These are phyloP conservation scores for Oidiodendron maius DNA, from an alignment of 495 filamentous ascomycete genomes.

Conservation along the genomic window DNA sequence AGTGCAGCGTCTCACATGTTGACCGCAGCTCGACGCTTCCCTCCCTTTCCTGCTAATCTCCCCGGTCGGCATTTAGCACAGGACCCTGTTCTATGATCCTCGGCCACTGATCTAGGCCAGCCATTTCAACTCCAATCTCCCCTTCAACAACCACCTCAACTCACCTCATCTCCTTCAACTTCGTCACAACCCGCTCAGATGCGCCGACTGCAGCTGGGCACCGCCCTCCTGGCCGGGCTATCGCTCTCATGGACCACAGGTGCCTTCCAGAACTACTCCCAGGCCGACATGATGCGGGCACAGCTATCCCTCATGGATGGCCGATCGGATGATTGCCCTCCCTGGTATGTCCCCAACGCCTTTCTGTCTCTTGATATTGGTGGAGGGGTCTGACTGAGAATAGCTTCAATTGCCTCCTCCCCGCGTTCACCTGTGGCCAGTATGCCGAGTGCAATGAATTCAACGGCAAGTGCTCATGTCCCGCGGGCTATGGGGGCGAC, in stretches of 20 bases:
- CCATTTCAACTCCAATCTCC: no score
- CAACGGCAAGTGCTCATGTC: slow-evolving; percentile 88
- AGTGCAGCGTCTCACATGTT: no score
- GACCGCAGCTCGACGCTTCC: no score
- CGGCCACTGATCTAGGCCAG: no score
- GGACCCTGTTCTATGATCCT: no score
- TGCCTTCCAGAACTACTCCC: slow-evolving; percentile 34
- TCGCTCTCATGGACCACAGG: slow-evolving; percentile 34
- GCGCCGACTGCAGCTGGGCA: slow-evolving; percentile 11
- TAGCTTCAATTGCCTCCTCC: slow-evolving; percentile 96
- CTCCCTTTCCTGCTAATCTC: no score
- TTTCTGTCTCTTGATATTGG: neutral
- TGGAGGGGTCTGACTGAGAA: slow-evolving; percentile 15
- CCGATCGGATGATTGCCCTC: slow-evolving; percentile 55
- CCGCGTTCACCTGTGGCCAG: slow-evolving; percentile 84
- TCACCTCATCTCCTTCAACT: no score
- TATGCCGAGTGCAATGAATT: slow-evolving; percentile 79
- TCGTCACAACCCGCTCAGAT: no score
- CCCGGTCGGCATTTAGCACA: no score
- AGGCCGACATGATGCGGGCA: slow-evolving; percentile 43
- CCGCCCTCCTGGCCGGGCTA: slow-evolving; percentile 18
- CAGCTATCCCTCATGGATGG: slow-evolving; percentile 44
- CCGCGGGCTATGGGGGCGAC: slow-evolving; percentile 85
- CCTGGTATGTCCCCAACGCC: slow-evolving; percentile 44
- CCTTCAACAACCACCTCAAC: no score